Percentiles rank a stretch among this genome's conserved stretches.
Conservation (phyloP, 2,329 filamentous ascomycete genomes). For the Hypoxylon sp. region DNA sequence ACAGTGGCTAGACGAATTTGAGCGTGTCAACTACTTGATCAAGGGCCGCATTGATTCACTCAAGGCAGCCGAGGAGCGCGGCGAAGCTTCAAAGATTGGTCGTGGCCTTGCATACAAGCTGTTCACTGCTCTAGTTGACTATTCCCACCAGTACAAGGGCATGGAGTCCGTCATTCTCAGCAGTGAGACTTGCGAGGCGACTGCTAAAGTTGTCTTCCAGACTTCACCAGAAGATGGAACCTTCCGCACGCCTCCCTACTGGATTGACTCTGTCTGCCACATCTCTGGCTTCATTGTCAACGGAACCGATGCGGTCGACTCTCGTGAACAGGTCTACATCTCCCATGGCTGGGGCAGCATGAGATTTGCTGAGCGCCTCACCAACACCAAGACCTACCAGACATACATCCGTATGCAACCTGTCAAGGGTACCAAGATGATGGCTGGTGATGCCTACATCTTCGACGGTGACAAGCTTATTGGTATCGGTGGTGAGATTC, state of each 20-base stretch:
- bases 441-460: constrained; percentile 68
- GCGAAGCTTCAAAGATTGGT: constrained; percentile 79
- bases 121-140: constrained; percentile 70
- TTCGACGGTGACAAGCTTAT: constrained; percentile 67
- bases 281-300: constrained; percentile 75
- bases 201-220: constrained; percentile 67
- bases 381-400: constrained; percentile 64
- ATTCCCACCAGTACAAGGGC: constrained; percentile 67
- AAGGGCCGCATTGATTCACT: constrained; percentile 72
- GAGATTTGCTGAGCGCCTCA: constrained; percentile 64
- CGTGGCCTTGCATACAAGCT: constrained; percentile 85
- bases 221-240: constrained; percentile 63
- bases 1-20: constrained; percentile 75
- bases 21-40: constrained; percentile 78
- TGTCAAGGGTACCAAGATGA: constrained; percentile 65
- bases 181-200: constrained; percentile 66
- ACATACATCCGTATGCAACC: constrained; percentile 72
- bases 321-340: constrained; percentile 69
- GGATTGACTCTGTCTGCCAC: constrained; percentile 72
- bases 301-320: constrained; percentile 69
- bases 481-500: constrained; percentile 68
- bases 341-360: constrained; percentile 72
- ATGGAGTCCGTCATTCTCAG: constrained; percentile 72
- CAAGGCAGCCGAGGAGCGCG: constrained; percentile 72
- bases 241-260: constrained; percentile 71